Base-by-base conservation (phyloP, 116 monocot species). In the Cymodocea nodosa region DNA sequence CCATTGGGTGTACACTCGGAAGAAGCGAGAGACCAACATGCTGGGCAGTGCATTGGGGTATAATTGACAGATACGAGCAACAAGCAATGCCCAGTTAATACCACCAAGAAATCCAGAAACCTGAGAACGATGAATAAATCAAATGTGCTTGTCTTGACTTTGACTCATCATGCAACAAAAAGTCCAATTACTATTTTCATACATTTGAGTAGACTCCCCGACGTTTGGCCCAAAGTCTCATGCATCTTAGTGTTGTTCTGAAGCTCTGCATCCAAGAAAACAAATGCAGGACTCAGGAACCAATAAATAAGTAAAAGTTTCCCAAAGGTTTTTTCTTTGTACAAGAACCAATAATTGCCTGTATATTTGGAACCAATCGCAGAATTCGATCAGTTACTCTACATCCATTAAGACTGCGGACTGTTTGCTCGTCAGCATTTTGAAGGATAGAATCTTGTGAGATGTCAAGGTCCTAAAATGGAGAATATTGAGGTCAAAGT, bases 171-270 rank as follows among this genome's bases (percentile, higher is more conserved):
- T 34, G 25, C 48, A 52, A 56, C 56, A 59, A 57, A 66, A 63
- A 23, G 23, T 67, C 15, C 15, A 15, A 49, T 18, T 15, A 6
- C 1, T 34, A 22, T 7, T 15, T 55, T 24, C 79, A 59, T 81
- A 97, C 97, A 88, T 97, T 97, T 60, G 97, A 97, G 65, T 97
- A 97, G 25, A 97, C 91, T 59, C 91, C 90, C 68, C 91, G 97
- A 14, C 82, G 70, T 71, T 91, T 97, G 10, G 91, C 97, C 97
- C 97, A 97, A 35, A 87, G 80, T 56, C 88, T 85, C 87, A 97
- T 87, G 77, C 91, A 90, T 71, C 90, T 83, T 70, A 97, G 74
- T 48, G 97, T 91, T 58, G 91, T 97, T 6, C 97, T 79, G 60
- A 97, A 97, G 60, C 52, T 91, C 97, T 97, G 80, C 16, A 78